These are phyloP conservation scores for Aspergillus sp. DNA, from an alignment of 2,329 filamentous ascomycete genomes.

Conservation along the genomic window DNA sequence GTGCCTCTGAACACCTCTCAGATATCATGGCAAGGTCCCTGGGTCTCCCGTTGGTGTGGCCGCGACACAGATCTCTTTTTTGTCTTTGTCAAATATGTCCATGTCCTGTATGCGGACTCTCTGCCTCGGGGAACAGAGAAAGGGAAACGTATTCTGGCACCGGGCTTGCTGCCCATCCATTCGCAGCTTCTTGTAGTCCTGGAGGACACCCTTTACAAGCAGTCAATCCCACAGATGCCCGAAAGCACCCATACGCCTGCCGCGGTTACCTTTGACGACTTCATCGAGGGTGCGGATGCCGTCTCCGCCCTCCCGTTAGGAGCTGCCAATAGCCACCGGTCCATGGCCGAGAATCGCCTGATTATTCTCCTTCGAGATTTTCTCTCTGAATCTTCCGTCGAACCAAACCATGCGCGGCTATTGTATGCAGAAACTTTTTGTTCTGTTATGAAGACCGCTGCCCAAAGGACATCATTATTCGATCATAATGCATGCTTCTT, in stretches of 20 bases:
- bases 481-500: conserved; percentile 82
- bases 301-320: conserved; percentile 59
- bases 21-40: conserved; percentile 80
- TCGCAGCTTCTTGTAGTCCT: conserved; percentile 74
- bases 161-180: conserved; percentile 75
- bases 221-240: conserved; percentile 46
- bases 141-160: conserved; percentile 60
- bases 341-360: conserved; percentile 84
- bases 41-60: conserved; percentile 81
- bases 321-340: conserved; percentile 65
- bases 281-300: conserved; percentile 62
- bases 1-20: conserved; percentile 64
- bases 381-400: conserved; percentile 58
- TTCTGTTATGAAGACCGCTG: conserved; percentile 66
- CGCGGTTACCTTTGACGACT: conserved; percentile 62
- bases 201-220: conserved; percentile 78
- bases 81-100: conserved; percentile 85
- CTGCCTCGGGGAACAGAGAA: conserved; percentile 53
- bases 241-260: conserved; percentile 44
- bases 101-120: conserved; percentile 72
- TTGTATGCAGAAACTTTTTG: conserved; percentile 75
- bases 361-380: conserved; percentile 79
- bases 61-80: conserved; percentile 86
- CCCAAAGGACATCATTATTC: conserved; percentile 71
- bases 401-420: conserved; percentile 53